phyloP scores from a whole-genome alignment of 73 alveolate species.

The Diophrys appendiculata region DNA sequence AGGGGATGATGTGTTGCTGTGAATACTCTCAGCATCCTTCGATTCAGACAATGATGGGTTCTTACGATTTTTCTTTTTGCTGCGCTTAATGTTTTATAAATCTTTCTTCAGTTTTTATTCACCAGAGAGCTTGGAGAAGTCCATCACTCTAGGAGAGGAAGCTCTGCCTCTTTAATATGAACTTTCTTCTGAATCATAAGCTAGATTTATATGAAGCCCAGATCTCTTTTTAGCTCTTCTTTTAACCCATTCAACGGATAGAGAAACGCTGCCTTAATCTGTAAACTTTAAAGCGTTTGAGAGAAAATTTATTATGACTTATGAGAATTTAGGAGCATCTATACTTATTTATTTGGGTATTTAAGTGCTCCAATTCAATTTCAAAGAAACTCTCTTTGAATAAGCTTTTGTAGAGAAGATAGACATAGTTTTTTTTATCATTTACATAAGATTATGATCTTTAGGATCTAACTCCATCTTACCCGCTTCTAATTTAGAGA shows the following conservation, averaged over 20 bases:
- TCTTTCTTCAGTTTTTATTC: neutral
- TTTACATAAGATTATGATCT: neutral
- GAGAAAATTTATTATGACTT: conserved; percentile 11
- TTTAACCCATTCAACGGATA: conserved; percentile 2
- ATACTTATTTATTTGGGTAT: neutral
- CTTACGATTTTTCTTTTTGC: neutral
- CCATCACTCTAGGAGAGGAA: neutral
- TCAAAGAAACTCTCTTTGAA: neutral
- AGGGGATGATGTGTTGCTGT: no score
- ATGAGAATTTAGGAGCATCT: conserved; percentile 5
- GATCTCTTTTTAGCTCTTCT: neutral
- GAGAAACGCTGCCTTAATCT: neutral
- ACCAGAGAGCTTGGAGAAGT: neutral
- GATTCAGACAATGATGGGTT: no score
- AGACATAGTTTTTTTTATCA: neutral
- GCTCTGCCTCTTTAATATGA: neutral
- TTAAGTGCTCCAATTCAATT: no score
- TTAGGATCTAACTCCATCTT: conserved; percentile 4
- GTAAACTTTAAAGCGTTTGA: conserved; percentile 17
- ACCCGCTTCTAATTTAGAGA: conserved; percentile 14
- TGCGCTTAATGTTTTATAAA: neutral
- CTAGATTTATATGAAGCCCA: neutral
- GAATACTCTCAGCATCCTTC: no score
- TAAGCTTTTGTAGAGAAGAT: neutral
- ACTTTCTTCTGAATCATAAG: neutral